These are phyloP conservation scores for Candida tetrigidarum DNA, from an alignment of 1,139 yeast genomes.

Conservation along the genomic window DNA sequence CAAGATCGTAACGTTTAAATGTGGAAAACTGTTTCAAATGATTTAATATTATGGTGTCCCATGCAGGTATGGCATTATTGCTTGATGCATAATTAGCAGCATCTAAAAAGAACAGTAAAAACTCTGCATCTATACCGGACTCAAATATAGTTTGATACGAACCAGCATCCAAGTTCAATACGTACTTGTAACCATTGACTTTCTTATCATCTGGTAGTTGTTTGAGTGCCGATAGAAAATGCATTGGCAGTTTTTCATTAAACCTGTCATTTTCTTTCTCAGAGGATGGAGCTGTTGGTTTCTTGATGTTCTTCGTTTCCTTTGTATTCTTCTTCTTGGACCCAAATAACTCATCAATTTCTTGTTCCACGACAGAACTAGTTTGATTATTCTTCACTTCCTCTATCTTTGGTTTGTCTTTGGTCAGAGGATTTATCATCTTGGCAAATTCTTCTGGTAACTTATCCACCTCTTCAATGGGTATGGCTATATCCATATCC, in stretches of 20 bases:
- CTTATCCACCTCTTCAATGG: constrained; percentile 46
- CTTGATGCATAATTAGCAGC: constrained; percentile 36
- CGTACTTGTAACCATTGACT: constrained; percentile 41
- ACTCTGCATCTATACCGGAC: constrained; percentile 60
- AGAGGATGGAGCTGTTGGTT: neutral
- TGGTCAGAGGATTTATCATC: constrained; percentile 7
- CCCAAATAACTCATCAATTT: constrained; percentile 20
- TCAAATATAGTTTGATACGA: constrained; percentile 40
- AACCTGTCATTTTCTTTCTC: constrained; percentile 1
- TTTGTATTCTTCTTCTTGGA: constrained; percentile 1
- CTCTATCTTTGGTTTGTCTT: constrained; percentile 1
- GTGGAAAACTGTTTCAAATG: constrained; percentile 25
- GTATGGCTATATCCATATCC: constrained; percentile 25
- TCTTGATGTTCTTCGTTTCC: neutral
- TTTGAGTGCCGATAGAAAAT: constrained; percentile 31
- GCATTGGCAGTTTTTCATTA: constrained; percentile 26
- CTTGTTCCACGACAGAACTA: constrained; percentile 12
- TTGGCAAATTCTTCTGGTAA: constrained; percentile 45
- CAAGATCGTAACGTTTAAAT: constrained; percentile 30
- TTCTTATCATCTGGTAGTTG: constrained; percentile 31
- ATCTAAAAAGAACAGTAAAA: constrained; percentile 55
- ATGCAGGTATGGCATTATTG: constrained; percentile 17
- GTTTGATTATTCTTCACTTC: neutral
- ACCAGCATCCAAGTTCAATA: constrained; percentile 35
- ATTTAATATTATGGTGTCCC: constrained; percentile 23